Conservation (phyloP, 2,329 filamentous ascomycete genomes). For the Sordariomycetes sp. region DNA sequence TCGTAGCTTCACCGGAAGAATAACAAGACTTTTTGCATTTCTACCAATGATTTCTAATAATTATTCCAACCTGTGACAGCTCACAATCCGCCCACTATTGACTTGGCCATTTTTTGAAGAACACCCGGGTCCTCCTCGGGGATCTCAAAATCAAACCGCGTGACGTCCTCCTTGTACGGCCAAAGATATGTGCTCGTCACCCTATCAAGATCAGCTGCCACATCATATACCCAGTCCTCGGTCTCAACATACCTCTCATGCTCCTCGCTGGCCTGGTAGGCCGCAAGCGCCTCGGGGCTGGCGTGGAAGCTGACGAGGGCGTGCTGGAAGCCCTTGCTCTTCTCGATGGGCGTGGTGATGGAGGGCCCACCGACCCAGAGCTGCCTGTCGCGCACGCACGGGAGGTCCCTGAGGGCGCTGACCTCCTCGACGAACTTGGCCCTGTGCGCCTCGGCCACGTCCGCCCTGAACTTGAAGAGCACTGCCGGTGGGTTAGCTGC, state of each 20-base stretch:
- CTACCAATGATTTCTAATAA: neutral
- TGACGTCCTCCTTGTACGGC: constrained; percentile 42
- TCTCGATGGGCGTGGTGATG: constrained; percentile 39
- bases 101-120: neutral
- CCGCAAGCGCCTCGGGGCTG: constrained; percentile 31
- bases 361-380: constrained; percentile 43
- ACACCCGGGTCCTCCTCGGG: constrained; percentile 9
- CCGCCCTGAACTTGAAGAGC: constrained; percentile 37
- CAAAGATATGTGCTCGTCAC: constrained; percentile 41
- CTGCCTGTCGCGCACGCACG: constrained; percentile 36
- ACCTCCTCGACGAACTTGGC: constrained; percentile 34
- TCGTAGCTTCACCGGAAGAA: neutral
- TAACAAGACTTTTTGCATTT: neutral
- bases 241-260: constrained; percentile 32
- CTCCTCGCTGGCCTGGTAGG: constrained; percentile 43
- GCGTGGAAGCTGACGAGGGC: constrained; percentile 42
- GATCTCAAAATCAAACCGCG: constrained; percentile 46
- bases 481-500: constrained; percentile 19
- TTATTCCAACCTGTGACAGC: neutral
- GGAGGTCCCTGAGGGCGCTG: constrained; percentile 35
- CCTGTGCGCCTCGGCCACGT: constrained; percentile 30
- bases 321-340: constrained; percentile 43
- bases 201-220: constrained; percentile 16
- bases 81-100: neutral
- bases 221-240: neutral